phyloP scores from a whole-genome alignment of 2,329 filamentous ascomycete genomes.

The Chaetomium sp. region DNA sequence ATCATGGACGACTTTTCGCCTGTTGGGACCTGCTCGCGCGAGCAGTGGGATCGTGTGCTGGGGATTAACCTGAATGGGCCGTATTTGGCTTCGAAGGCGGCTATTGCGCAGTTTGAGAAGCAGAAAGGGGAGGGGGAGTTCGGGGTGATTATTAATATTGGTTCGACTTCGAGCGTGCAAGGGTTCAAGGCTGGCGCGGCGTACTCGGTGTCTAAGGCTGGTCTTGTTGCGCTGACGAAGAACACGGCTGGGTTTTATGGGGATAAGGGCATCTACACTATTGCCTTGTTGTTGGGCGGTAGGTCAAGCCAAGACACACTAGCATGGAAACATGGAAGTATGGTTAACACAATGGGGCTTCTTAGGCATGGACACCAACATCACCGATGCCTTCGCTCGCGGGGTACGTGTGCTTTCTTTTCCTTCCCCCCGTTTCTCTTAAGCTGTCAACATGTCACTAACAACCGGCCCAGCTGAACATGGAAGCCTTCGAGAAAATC shows the following conservation, averaged over 20 bases:
- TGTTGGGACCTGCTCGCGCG: slow-evolving; percentile 39
- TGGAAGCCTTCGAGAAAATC: slow-evolving; percentile 28
- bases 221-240: slow-evolving; percentile 35
- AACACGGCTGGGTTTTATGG: slow-evolving; percentile 53
- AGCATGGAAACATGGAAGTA: not conserved
- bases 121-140: slow-evolving; percentile 30
- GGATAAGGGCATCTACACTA: slow-evolving; percentile 45
- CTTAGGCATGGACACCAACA: slow-evolving; percentile 47
- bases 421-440: no score
- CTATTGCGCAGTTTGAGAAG: slow-evolving; percentile 41
- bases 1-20: slow-evolving; percentile 52
- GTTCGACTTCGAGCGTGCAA: slow-evolving; percentile 38
- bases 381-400: slow-evolving; percentile 36
- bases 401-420: slow-evolving; percentile 12
- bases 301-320: not conserved
- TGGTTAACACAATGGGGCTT: not conserved
- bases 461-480: slow-evolving; percentile 21
- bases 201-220: slow-evolving; percentile 27
- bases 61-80: slow-evolving; percentile 51
- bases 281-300: slow-evolving; percentile 44
- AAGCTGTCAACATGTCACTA: not conserved
- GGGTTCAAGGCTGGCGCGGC: slow-evolving; percentile 30
- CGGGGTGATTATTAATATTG: slow-evolving; percentile 48
- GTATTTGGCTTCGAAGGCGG: slow-evolving; percentile 45
- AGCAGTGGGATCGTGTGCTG: slow-evolving; percentile 48